phyloP scores from a whole-genome alignment of 176 grass and related monocot genomes.

The Hyparrhenia diplandra region DNA sequence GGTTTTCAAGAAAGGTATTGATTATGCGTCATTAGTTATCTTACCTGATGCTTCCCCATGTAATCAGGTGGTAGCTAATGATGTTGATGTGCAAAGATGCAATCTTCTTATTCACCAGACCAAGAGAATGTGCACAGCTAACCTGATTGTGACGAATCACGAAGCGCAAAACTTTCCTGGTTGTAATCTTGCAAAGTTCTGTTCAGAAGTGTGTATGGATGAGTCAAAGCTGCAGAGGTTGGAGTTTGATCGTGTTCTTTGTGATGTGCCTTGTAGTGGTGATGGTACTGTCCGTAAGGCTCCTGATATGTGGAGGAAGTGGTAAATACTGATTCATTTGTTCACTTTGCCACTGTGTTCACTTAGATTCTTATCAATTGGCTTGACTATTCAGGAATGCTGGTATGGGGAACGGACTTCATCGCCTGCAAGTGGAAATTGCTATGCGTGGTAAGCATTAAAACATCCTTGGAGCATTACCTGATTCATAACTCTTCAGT shows the following conservation, averaged over 20 bases:
- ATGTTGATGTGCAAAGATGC: slow-evolving; percentile 97
- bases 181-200: slow-evolving; percentile 51
- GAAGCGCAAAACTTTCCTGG: slow-evolving; percentile 95
- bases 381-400: slow-evolving; percentile 70
- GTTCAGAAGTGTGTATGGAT: slow-evolving; percentile 25
- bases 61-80: slow-evolving; percentile 87
- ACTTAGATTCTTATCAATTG: slow-evolving; percentile 22
- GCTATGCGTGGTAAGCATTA: slow-evolving; percentile 80
- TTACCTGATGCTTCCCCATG: slow-evolving; percentile 12
- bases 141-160: slow-evolving; percentile 95
- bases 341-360: background rate
- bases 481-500: background rate
- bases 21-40: background rate
- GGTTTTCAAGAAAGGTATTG: background rate
- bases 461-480: slow-evolving; percentile 21
- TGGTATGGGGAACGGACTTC: slow-evolving; percentile 89
- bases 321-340: slow-evolving; percentile 41
- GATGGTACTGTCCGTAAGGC: slow-evolving; percentile 95
- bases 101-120: slow-evolving; percentile 99
- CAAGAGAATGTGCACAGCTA: slow-evolving; percentile 97
- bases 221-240: slow-evolving; percentile 44
- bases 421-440: slow-evolving; percentile 94
- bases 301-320: slow-evolving; percentile 99
- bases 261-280: slow-evolving; percentile 99
- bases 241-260: slow-evolving; percentile 84